Conservation (phyloP, 768 basidiomycete genomes). For the Trametopsis cervina region DNA sequence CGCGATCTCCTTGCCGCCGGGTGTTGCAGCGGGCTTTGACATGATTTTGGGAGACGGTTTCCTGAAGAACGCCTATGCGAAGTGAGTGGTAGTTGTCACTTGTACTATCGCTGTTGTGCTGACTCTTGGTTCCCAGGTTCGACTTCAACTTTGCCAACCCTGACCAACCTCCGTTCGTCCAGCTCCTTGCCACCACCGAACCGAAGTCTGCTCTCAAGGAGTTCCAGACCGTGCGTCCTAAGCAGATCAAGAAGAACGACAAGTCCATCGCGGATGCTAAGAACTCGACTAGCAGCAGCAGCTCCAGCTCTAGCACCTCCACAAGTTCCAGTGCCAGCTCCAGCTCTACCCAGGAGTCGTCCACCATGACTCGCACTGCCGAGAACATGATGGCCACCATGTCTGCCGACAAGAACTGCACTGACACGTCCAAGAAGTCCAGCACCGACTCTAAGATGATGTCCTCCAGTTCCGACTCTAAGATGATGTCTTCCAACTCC, state of each 20-base stretch:
- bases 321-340: neutral
- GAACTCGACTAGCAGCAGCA: neutral
- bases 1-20: conserved; percentile 11
- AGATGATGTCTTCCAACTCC: neutral
- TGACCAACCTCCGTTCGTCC: conserved; percentile 24
- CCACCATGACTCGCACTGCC: neutral
- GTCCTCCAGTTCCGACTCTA: no score
- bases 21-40: conserved; percentile 18
- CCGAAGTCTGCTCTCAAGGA: conserved; percentile 18
- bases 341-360: neutral
- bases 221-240: conserved; percentile 20
- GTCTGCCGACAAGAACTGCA: no score
- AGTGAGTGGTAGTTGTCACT: conserved; percentile 16
- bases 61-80: conserved; percentile 28
- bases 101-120: neutral
- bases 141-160: conserved; percentile 17
- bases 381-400: neutral
- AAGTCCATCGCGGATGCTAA: neutral
- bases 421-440: no score
- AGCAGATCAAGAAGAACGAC: conserved; percentile 8
- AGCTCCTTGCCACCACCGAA: conserved; percentile 23
- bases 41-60: conserved; percentile 28
- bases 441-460: neutral
- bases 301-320: neutral
- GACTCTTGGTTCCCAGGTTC: conserved; percentile 16